A percentile compares a stretch with the other conserved stretches of the same genome.
These are phyloP conservation scores for Collybiopsis luxurians DNA, from an alignment of 768 basidiomycete species.

Conservation along the genomic window DNA sequence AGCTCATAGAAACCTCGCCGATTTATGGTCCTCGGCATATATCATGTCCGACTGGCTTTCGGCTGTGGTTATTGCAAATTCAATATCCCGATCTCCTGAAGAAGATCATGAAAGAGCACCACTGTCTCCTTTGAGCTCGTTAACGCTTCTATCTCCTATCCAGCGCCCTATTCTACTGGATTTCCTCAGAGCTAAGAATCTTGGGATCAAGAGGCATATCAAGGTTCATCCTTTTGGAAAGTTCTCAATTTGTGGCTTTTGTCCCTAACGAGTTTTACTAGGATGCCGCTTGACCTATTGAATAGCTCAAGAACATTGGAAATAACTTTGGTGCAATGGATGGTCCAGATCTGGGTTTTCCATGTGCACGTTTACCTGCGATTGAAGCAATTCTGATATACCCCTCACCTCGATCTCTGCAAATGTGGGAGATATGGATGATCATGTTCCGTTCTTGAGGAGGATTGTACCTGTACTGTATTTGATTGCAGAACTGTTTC, in stretches of 20 bases:
- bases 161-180: constrained; percentile 94
- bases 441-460: constrained; percentile 87
- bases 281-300: constrained; percentile 93
- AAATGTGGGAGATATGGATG: constrained; percentile 71
- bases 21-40: constrained; percentile 77
- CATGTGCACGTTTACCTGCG: too few relatives aligned
- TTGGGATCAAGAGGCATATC: constrained; percentile 78
- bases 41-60: constrained; percentile 43
- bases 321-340: constrained; percentile 62
- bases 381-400: background rate
- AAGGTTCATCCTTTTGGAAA: constrained; percentile 16
- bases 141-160: constrained; percentile 70
- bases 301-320: constrained; percentile 70
- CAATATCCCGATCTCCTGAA: too few relatives aligned
- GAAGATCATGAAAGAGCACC: background rate
- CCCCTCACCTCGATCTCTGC: constrained; percentile 15
- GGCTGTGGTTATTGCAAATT: background rate
- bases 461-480: constrained; percentile 87
- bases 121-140: constrained; percentile 29
- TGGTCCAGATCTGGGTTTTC: too few relatives aligned
- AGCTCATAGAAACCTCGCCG: constrained; percentile 89
- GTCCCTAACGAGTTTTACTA: background rate
- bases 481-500: constrained; percentile 88
- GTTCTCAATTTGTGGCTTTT: background rate
- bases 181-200: constrained; percentile 76